Conservation (phyloP, 169 alveolate genomes). For the Cryptosporidium canis region DNA sequence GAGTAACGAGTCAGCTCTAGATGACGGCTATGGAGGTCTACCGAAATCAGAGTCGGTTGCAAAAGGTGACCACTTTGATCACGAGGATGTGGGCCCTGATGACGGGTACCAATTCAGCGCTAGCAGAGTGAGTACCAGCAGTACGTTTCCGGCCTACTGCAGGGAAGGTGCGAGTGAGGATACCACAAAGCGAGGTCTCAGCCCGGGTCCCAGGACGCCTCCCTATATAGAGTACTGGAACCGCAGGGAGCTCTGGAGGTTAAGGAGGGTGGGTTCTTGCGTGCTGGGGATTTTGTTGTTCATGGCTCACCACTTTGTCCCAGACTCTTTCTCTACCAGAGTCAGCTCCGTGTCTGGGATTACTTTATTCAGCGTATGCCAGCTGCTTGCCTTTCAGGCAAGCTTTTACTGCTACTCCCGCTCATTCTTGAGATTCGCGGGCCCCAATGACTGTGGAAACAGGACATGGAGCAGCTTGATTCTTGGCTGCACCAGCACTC, state of each 20-base stretch:
- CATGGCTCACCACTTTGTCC: neutral
- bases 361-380: neutral
- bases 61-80: neutral
- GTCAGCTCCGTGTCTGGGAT: neutral
- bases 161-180: neutral
- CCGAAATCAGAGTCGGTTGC: neutral
- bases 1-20: neutral
- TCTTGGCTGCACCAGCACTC: neutral
- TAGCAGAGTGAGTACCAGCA: neutral
- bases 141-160: neutral
- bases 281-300: constrained; percentile 18
- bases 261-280: neutral
- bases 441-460: neutral
- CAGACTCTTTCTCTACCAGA: neutral
- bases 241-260: neutral
- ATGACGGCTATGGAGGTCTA: neutral
- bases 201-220: neutral
- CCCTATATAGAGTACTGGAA: neutral
- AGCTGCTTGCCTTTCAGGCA: neutral
- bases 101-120: neutral
- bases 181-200: neutral
- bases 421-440: neutral
- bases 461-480: neutral
- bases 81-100: neutral
- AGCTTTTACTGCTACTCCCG: neutral